phyloP scores from a whole-genome alignment of 192 early-diverging fungal species.

The Coemansia interrupta region DNA sequence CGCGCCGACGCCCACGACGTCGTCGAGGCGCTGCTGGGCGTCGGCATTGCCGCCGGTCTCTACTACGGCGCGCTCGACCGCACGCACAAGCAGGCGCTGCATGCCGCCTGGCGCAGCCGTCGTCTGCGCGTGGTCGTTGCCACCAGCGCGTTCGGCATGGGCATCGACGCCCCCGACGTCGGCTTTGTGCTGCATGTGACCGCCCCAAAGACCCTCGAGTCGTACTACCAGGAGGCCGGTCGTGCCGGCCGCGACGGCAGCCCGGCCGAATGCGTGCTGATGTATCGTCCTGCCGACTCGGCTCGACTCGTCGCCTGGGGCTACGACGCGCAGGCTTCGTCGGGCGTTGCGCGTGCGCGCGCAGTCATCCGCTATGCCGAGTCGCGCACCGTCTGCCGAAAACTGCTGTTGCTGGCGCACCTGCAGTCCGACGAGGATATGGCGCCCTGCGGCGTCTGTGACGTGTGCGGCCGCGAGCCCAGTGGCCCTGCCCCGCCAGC shows the following conservation, averaged over 20 bases:
- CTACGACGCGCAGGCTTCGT: slow-evolving; percentile 53
- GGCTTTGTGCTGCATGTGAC: slow-evolving; percentile 54
- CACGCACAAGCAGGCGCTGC: slow-evolving; percentile 32
- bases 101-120: slow-evolving; percentile 43
- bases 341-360: slow-evolving; percentile 59
- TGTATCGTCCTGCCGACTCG: slow-evolving; percentile 65
- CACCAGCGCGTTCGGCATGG: slow-evolving; percentile 56
- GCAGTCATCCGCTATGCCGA: slow-evolving; percentile 65
- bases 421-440: slow-evolving; percentile 5
- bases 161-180: slow-evolving; percentile 54
- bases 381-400: slow-evolving; percentile 59
- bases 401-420: slow-evolving; percentile 50
- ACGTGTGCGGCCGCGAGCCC: neutral
- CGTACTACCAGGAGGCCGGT: slow-evolving; percentile 74
- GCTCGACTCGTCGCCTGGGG: slow-evolving; percentile 59
- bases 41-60: slow-evolving; percentile 49
- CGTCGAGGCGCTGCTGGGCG: slow-evolving; percentile 47
- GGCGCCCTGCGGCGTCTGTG: slow-evolving; percentile 34
- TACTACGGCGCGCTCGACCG: slow-evolving; percentile 69
- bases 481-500: neutral
- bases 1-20: slow-evolving; percentile 62
- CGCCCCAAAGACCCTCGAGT: slow-evolving; percentile 52
- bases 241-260: slow-evolving; percentile 70
- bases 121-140: slow-evolving; percentile 46
- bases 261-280: slow-evolving; percentile 64